Base-by-base conservation (phyloP, 2,329 filamentous ascomycete species). In the Orbilia javanica region DNA sequence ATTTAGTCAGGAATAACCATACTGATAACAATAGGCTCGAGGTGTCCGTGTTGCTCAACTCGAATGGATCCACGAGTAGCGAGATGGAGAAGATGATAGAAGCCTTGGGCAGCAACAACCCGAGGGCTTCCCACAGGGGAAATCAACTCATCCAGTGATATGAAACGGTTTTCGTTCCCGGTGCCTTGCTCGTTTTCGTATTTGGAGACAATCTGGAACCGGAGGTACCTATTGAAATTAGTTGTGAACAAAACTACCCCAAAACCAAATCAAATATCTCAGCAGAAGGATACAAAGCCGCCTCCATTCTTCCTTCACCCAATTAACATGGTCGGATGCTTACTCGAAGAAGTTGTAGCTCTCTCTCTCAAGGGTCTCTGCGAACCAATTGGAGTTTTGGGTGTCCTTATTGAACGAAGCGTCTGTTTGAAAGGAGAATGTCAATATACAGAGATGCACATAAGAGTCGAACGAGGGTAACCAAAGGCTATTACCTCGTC, bases 61-160 rank as follows among this genome's bases (percentile, higher is more conserved):
- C 50, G 67, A 31, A 82, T 42, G 22, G 80, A 52, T 7, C 81
- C 80, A 27, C 69, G 79, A n/a, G 79, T 81, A 8, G 80, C 81
- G 53, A 82, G 68, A 36, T 80, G 52, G 15, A 82, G 75, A 11
- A 78, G 76, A 66, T 82, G 81, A 15, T 79, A 71, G 52, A 81
- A 81, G 11, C 73, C 81, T 29, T 81, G 79, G 5, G 81, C 80
- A 4, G 81, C 81, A 15, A 81, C 77, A 29, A 78, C 64, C 10
- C 20, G 62, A 3, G 75, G 62, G 34, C 72, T 80, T 18, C 80
- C 20, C 1, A 44, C 10, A 22, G 81, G 81, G 13, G 75, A 29
- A 7, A 82, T 64, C 39, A 82, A 57, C 46, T 80, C 65, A 29
- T 81, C 76, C 42, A 82, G 80, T 4, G 77, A 80, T 60, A 82